A percentile compares a stretch with the other conserved stretches of the same genome.
Evolutionary conservation across 306 rosid genomes (phyloP).

Genomic region (Vigna mungo): DNA sequence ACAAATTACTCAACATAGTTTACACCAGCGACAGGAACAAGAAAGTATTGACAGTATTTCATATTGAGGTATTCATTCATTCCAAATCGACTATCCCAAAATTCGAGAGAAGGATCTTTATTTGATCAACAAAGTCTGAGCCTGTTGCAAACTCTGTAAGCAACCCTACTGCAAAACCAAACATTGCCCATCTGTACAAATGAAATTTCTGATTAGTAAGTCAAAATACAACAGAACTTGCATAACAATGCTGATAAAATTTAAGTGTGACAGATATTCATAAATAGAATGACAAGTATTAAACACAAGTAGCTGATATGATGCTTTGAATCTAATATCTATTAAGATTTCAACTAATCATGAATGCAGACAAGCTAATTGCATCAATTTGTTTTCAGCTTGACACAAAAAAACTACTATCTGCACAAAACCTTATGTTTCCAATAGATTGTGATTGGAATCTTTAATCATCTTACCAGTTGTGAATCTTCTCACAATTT

Average conservation of each 20-base stretch:
- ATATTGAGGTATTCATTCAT: conserved; percentile 61
- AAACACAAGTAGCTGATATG: not conserved
- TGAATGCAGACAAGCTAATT: not conserved
- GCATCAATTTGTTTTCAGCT: conserved; percentile 4
- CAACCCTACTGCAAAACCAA: conserved; percentile 91
- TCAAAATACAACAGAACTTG: conserved; percentile 10
- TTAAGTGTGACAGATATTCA: not conserved
- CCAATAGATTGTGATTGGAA: conserved; percentile 6
- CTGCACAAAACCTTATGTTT: conserved; percentile 2
- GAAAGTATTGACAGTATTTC: conserved; percentile 40
- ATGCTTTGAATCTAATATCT: conserved; percentile 19
- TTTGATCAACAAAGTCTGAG: conserved; percentile 89
- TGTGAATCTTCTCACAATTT: not conserved
- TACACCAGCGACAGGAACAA: conserved; percentile 43
- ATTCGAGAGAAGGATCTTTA: conserved; percentile 92
- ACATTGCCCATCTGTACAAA: conserved; percentile 92
- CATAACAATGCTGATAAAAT: conserved; percentile 11
- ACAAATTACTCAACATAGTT: conserved; percentile 55
- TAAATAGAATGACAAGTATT: not conserved
- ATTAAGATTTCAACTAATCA: conserved; percentile 9
- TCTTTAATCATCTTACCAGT: not conserved
- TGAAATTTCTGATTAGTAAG: conserved; percentile 28
- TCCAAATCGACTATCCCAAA: conserved; percentile 88
- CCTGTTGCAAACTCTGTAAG: conserved; percentile 95
- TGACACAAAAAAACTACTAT: not conserved